Conservation (phyloP, 345 rosid genomes). For the Anacardium occidentale region DNA sequence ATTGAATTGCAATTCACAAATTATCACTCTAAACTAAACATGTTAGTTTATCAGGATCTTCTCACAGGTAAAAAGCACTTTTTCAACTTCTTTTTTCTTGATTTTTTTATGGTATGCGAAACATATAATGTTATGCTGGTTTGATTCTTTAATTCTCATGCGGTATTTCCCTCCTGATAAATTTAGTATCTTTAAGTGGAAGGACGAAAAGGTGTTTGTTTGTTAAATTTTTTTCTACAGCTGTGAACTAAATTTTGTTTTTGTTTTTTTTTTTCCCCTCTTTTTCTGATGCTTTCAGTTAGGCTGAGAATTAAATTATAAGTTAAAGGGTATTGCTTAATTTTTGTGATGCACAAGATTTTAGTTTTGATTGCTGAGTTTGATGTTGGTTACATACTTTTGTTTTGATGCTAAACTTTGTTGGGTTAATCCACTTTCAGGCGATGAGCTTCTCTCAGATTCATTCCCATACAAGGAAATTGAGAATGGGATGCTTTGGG, state of each 20-base stretch:
- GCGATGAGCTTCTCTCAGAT: constrained; percentile 96
- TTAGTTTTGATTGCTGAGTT: neutral
- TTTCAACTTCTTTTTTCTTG: neutral
- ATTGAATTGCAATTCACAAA: neutral
- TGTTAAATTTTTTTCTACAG: neutral
- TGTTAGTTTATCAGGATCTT: constrained; percentile 19
- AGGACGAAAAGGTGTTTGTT: neutral
- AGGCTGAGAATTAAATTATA: neutral
- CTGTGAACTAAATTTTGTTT: too few relatives aligned
- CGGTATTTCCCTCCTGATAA: neutral
- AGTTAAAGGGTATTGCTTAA: neutral
- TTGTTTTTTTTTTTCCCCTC: too few relatives aligned
- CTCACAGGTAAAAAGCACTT: constrained; percentile 14
- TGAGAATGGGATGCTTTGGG: constrained; percentile 74
- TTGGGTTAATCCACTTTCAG: constrained; percentile 27
- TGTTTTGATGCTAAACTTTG: neutral
- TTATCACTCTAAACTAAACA: neutral
- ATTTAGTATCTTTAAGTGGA: neutral
- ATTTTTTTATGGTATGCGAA: neutral
- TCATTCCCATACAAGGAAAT: constrained; percentile 90
- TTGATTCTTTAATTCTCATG: neutral
- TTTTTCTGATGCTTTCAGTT: neutral
- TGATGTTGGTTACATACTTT: neutral
- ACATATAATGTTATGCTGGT: neutral
- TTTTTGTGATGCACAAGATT: neutral